These are phyloP conservation scores for Chaetomium fimeti DNA, from an alignment of 495 filamentous ascomycete genomes.

Conservation along the genomic window DNA sequence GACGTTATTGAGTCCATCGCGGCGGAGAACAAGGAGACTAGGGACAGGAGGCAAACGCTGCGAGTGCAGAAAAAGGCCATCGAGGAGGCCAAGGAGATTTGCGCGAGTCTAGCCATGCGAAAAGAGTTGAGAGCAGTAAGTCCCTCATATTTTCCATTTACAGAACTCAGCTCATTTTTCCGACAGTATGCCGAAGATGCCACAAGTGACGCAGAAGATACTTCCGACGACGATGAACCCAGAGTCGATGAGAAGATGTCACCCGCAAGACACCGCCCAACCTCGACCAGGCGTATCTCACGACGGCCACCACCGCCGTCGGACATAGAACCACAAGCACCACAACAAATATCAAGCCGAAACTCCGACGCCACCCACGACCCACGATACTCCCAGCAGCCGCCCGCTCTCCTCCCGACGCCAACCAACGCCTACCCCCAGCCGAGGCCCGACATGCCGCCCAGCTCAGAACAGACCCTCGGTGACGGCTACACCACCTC, in stretches of 20 bases:
- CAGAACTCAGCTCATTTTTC: constrained; percentile 5
- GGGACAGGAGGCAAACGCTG: constrained; percentile 34
- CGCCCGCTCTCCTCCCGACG: not conserved
- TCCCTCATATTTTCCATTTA: not conserved
- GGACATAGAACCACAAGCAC: not conserved
- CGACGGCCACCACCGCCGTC: not conserved
- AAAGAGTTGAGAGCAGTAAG: constrained; percentile 38
- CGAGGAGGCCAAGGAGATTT: constrained; percentile 42
- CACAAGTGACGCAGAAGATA: constrained; percentile 19
- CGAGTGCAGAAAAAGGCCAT: constrained; percentile 41
- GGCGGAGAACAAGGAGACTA: constrained; percentile 42
- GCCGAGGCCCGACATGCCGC: constrained; percentile 12
- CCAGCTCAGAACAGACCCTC: not conserved
- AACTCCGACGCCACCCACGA: not conserved
- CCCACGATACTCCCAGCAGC: constrained; percentile 4
- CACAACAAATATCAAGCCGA: not conserved
- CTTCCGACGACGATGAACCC: constrained; percentile 28
- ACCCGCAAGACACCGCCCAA: constrained; percentile 8
- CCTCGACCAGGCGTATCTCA: not conserved
- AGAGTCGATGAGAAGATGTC: constrained; percentile 5
- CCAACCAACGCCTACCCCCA: not conserved
- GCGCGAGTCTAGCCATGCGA: constrained; percentile 42
- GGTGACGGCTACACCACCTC: constrained; percentile 22
- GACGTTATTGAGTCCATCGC: constrained; percentile 39
- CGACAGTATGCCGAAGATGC: constrained; percentile 29